A percentile compares a stretch with the other conserved stretches of the same genome.
phyloP scores from a whole-genome alignment of 2,329 filamentous ascomycete genomes.

The Botrytis deweyae region DNA sequence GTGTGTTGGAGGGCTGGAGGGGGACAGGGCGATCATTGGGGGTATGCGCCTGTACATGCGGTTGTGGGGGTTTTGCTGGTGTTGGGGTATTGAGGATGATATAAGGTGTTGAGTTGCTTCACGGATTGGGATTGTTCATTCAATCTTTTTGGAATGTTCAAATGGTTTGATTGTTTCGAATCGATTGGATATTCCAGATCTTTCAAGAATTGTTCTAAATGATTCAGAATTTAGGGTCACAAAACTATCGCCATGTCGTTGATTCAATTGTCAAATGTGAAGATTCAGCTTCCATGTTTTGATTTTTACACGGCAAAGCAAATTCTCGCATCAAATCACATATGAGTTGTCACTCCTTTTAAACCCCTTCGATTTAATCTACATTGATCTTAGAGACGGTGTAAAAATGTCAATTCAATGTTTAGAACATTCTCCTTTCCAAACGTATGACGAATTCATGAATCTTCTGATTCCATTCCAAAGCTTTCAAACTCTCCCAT shows the following conservation, averaged over 20 bases:
- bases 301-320: neutral
- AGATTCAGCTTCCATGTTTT: neutral
- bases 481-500: no score
- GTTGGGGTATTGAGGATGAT: neutral
- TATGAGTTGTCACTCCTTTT: neutral
- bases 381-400: neutral
- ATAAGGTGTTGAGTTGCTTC: neutral
- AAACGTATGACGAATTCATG: neutral
- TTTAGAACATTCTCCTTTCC: neutral
- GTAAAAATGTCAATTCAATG: neutral
- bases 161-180: neutral
- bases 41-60: neutral
- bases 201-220: neutral
- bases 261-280: neutral
- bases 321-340: neutral
- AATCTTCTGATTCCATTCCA: no score
- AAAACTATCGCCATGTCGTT: neutral
- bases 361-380: neutral
- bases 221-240: neutral
- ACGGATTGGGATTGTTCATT: neutral
- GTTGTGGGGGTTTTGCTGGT: neutral
- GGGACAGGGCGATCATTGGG: constrained; percentile 50
- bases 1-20: constrained; percentile 43
- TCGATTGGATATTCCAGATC: neutral
- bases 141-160: no score